A percentile compares a stretch with the other conserved stretches of the same genome.
Conservation (phyloP, 176 grass and related monocot species). For the Raddia distichophylla region DNA sequence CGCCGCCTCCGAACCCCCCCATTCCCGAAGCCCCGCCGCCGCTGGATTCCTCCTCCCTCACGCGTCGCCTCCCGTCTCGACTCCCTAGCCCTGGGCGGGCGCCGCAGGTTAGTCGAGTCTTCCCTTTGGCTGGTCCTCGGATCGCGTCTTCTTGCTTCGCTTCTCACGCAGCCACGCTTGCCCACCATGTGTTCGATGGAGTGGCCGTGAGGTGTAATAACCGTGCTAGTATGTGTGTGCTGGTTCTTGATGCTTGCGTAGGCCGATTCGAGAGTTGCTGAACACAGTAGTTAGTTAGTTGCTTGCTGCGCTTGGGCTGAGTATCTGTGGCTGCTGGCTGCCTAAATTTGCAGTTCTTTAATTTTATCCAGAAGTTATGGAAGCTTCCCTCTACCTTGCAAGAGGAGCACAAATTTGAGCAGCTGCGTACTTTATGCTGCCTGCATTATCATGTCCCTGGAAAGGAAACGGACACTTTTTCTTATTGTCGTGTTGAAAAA, state of each 20-base stretch:
- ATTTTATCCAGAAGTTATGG: not conserved
- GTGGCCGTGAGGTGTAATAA: not conserved
- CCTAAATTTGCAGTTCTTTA: not conserved
- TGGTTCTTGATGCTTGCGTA: not conserved
- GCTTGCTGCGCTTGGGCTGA: not conserved
- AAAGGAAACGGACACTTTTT: not conserved
- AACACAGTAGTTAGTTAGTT: not conserved
- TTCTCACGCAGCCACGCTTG: not conserved
- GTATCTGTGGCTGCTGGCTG: not conserved
- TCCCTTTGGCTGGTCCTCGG: not conserved
- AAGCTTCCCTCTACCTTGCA: not conserved
- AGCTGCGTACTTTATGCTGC: not conserved
- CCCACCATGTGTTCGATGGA: conserved; percentile 38
- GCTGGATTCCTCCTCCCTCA: not conserved
- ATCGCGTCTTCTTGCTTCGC: not conserved
- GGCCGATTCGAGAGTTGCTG: not conserved
- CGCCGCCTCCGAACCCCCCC: too few species aligned
- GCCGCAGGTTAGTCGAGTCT: not conserved
- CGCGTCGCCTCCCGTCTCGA: not conserved
- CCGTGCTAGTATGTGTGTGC: too few species aligned
- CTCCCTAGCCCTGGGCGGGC: not conserved
- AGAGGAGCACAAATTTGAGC: not conserved
- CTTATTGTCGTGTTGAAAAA: not conserved
- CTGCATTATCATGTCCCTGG: not conserved
- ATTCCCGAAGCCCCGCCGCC: too few species aligned